Evolutionary conservation across 495 filamentous ascomycete species (phyloP), one percentile per base, ranked within the genome.

Genomic region (Filosporella fistucella): DNA sequence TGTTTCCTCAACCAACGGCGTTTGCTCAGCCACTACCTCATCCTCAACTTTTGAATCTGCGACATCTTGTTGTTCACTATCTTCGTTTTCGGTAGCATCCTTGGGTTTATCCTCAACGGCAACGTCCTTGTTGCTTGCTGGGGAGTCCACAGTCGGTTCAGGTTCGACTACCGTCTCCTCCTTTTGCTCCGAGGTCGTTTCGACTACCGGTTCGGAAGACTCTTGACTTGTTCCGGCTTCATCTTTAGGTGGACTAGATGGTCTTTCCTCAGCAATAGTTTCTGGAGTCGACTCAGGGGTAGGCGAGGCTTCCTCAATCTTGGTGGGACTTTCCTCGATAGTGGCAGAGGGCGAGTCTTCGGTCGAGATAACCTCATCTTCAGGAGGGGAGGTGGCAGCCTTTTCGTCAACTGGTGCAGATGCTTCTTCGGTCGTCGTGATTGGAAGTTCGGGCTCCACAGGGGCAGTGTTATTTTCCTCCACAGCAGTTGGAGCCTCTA

Each of bases 261-360:
- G 42, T 34, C 29, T 35, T 34, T 45, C 42, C 18, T 45, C 42
- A 10, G 17, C 42, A 10, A 29, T 29, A 44, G 24, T 12, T 18
- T 44, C 41, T 30, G 22, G 4, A n/a, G 32, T 17, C 4, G 12
- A 24, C 23, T 29, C 41, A 11, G 41, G 41, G 20, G 20, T 22
- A 3, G 23, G 17, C 23, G 24, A 20, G 12, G 12, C 13, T 43
- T 43, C 41, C n/a, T 17, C 35, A 5, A 21, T 16, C 20, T 41
- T 20, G 18, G 42, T 14, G 3, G 33, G 26, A 13, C 12, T 20
- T 23, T 41, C 51, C n/a, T 51, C 33, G 10, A 38, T 26, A 13
- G 43, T 20, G 8, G n/a, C n/a, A n/a, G n/a, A n/a, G n/a, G 44
- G 35, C 20, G 37, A 6, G 21, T 46, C 41, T 29, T 37, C 29